phyloP scores from a whole-genome alignment of 352 stramenopile species.

The Phytophthora meadii region DNA sequence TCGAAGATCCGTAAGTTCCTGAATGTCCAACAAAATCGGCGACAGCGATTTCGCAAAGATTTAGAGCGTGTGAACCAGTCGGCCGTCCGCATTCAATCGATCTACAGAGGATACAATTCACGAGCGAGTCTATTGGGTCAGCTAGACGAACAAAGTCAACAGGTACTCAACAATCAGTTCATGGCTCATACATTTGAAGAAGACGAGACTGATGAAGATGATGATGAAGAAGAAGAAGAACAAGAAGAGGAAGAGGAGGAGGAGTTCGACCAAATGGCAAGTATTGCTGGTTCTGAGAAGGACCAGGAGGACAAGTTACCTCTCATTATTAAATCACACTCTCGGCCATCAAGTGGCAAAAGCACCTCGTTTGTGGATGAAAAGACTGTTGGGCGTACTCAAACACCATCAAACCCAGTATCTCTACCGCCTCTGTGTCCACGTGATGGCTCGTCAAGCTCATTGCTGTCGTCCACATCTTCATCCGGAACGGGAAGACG shows the following conservation, averaged over 20 bases:
- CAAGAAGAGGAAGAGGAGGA: neutral
- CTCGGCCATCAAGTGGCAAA: constrained; percentile 21
- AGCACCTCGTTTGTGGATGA: constrained; percentile 8
- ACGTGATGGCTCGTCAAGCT: constrained; percentile 26
- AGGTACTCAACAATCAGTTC: constrained; percentile 20
- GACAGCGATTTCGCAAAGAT: constrained; percentile 54
- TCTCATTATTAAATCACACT: constrained; percentile 11
- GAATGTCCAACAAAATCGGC: constrained; percentile 47
- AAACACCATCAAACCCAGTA: constrained; percentile 14
- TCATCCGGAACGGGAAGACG: constrained; percentile 22
- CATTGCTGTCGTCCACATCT: constrained; percentile 17
- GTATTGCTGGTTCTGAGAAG: neutral
- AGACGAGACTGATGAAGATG: constrained; percentile 22
- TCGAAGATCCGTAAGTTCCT: constrained; percentile 70
- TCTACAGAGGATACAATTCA: constrained; percentile 72
- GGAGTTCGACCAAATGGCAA: neutral
- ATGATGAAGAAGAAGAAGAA: constrained; percentile 7
- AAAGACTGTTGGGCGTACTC: constrained; percentile 1
- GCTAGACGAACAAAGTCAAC: constrained; percentile 39
- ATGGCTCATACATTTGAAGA: constrained; percentile 12
- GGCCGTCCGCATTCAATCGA: constrained; percentile 69
- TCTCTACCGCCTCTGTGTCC: constrained; percentile 33
- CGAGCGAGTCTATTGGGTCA: constrained; percentile 49
- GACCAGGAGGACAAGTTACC: constrained; percentile 23
- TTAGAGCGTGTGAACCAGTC: constrained; percentile 70